Evolutionary conservation across 495 filamentous ascomycete species (phyloP).

Genomic region (Tuber borchii): DNA sequence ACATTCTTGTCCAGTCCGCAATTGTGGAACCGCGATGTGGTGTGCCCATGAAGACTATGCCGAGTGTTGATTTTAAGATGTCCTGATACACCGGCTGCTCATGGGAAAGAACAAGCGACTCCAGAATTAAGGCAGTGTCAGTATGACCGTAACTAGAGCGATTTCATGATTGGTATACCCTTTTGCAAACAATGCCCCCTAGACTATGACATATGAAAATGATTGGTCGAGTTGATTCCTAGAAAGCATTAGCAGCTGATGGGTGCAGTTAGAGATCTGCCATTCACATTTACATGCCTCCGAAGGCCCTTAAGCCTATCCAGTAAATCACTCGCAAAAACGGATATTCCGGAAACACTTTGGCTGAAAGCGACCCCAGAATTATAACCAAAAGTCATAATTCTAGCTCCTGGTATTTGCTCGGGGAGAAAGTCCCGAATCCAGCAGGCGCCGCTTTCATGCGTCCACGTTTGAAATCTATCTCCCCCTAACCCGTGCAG

Average conservation of each 20-base stretch:
- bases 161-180: conserved; percentile 13
- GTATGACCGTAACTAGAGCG: neutral
- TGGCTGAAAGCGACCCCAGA: conserved; percentile 11
- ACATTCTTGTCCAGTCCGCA: conserved; percentile 7
- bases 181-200: conserved; percentile 23
- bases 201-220: conserved; percentile 33
- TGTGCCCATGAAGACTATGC: conserved; percentile 23
- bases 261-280: neutral
- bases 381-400: conserved; percentile 26
- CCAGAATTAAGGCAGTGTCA: neutral
- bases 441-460: conserved; percentile 34
- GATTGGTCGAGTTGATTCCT: conserved; percentile 12
- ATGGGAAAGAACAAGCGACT: conserved; percentile 8
- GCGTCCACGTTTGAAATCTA: conserved; percentile 41
- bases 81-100: conserved; percentile 2
- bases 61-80: conserved; percentile 7
- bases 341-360: neutral
- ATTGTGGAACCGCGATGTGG: conserved; percentile 17
- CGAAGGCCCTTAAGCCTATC: neutral
- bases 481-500: conserved; percentile 49
- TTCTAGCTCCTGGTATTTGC: conserved; percentile 5
- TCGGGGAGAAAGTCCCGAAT: conserved; percentile 14
- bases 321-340: conserved; percentile 6
- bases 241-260: neutral
- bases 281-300: neutral